Evolutionary conservation across 805 yeast species (phyloP).

Genomic region (Isabelozyma gotoi): DNA sequence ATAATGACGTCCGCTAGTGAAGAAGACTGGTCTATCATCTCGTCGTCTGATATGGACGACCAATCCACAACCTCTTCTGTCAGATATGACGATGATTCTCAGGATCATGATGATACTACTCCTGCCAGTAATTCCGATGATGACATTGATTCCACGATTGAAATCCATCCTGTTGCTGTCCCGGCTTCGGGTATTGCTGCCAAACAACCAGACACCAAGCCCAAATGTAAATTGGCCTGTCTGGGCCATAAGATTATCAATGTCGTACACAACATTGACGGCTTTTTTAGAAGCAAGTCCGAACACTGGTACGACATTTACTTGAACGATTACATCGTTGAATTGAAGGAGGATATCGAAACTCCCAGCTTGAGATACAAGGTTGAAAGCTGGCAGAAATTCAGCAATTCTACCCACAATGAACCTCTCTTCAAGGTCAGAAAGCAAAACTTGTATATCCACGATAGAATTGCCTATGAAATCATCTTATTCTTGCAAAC

Average conservation of each 20-base stretch:
- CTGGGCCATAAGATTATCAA: not conserved
- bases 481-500: not conserved
- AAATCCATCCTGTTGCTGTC: not conserved
- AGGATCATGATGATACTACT: constrained; percentile 1
- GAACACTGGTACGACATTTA: not conserved
- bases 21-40: constrained; percentile 47
- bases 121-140: constrained; percentile 1
- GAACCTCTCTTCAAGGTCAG: not conserved
- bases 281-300: not conserved
- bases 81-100: not conserved
- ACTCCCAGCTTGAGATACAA: constrained; percentile 1
- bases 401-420: not conserved
- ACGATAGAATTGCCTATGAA: constrained; percentile 2
- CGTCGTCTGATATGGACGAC: constrained; percentile 39
- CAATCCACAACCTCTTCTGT: constrained; percentile 15
- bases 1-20: constrained; percentile 15
- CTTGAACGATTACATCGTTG: not conserved
- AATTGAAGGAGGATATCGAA: constrained; percentile 2
- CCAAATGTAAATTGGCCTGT: too few species aligned
- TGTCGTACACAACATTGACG: not conserved
- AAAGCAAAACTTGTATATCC: not conserved
- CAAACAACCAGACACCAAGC: not conserved
- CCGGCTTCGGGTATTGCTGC: too few species aligned
- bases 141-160: constrained; percentile 4
- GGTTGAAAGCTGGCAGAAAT: constrained; percentile 1